Evolutionary conservation across 805 yeast species (phyloP).

Genomic region (Wickerhamiella nectarea): DNA sequence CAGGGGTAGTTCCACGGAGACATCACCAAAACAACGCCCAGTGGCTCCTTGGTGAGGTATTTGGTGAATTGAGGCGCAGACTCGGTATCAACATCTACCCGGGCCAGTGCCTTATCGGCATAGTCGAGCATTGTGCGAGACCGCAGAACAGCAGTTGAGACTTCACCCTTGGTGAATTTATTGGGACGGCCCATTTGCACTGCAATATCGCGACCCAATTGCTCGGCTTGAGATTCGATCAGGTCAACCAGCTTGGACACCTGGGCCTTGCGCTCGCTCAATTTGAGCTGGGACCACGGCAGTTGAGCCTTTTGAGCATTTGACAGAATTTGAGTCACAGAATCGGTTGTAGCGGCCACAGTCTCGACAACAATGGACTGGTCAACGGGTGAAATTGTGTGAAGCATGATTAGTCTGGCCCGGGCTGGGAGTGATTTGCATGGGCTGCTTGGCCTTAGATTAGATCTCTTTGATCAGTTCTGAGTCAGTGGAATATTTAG

Average conservation of each 20-base stretch:
- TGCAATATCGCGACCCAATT: conserved; percentile 23
- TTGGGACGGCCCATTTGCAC: conserved; percentile 28
- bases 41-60: conserved; percentile 49
- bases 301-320: conserved; percentile 20
- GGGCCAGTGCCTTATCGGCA: conserved; percentile 25
- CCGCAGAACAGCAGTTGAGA: conserved; percentile 23
- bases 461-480: no score
- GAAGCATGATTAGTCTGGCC: no score
- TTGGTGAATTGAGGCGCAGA: conserved; percentile 21
- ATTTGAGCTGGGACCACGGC: conserved; percentile 17
- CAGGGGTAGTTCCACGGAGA: conserved; percentile 93
- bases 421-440: background rate
- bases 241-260: conserved; percentile 19
- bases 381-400: conserved; percentile 24
- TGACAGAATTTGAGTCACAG: conserved; percentile 15
- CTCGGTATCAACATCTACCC: conserved; percentile 21
- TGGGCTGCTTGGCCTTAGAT: background rate
- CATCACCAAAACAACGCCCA: conserved; percentile 80
- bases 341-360: conserved; percentile 18
- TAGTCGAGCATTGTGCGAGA: conserved; percentile 20
- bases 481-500: no score
- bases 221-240: conserved; percentile 17
- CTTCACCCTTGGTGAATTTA: conserved; percentile 23
- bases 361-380: conserved; percentile 22
- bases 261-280: conserved; percentile 20